These are phyloP conservation scores for Sporothrix variecibatus DNA, from an alignment of 2,329 filamentous ascomycete genomes.

Conservation along the genomic window DNA sequence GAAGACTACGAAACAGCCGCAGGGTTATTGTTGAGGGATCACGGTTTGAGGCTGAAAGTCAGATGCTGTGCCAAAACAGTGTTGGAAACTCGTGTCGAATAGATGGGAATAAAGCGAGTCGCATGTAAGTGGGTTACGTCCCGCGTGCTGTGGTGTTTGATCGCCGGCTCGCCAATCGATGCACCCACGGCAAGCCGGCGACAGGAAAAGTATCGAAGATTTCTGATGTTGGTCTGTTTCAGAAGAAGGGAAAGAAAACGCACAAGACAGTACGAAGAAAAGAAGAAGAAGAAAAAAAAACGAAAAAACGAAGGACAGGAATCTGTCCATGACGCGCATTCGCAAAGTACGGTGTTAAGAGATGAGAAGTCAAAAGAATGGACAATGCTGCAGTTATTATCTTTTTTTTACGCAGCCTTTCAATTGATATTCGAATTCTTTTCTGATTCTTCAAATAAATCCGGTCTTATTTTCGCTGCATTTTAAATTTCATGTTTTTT, in stretches of 20 bases:
- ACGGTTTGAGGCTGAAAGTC: background rate
- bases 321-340: no score
- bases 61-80: background rate
- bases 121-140: background rate
- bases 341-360: no score
- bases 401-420: background rate
- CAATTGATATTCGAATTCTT: no score
- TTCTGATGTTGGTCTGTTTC: background rate
- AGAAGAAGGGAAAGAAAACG: background rate
- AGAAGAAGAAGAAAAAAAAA: background rate
- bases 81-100: background rate
- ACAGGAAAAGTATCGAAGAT: background rate
- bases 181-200: background rate
- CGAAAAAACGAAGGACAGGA: background rate
- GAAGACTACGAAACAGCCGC: slow-evolving; percentile 2
- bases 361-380: no score
- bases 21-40: background rate
- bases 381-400: no score
- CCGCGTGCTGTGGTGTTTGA: background rate
- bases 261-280: background rate
- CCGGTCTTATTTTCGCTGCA: no score
- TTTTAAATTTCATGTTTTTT: no score
- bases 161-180: background rate
- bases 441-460: background rate
- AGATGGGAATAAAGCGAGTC: background rate